These are phyloP conservation scores for Laguncularia racemosa DNA, from an alignment of 345 rosid genomes.

Conservation along the genomic window DNA sequence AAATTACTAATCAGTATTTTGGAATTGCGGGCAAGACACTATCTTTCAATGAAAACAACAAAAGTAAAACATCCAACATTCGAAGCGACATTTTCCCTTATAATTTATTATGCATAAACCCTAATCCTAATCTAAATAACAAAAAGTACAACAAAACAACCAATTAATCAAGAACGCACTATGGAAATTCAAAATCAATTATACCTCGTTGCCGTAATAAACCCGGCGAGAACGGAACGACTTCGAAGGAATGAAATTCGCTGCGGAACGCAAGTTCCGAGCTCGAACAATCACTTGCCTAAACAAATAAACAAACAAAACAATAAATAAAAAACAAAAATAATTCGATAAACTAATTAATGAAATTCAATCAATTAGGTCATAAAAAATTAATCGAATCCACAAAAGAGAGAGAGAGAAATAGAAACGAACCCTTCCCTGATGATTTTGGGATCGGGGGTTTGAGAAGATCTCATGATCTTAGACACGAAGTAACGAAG, in stretches of 20 bases:
- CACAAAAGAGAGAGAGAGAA: background rate
- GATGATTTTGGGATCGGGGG: conserved; percentile 71
- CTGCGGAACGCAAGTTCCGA: conserved; percentile 72
- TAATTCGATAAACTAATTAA: background rate
- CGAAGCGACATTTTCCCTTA: too few relatives aligned
- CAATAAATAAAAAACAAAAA: background rate
- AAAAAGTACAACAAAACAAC: background rate
- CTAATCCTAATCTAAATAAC: too few relatives aligned
- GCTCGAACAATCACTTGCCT: conserved; percentile 90
- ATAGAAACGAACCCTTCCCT: conserved; percentile 65
- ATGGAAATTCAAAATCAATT: background rate
- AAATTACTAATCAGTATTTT: too few relatives aligned
- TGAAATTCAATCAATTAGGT: background rate
- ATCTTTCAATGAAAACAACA: too few relatives aligned
- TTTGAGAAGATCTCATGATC: conserved; percentile 80
- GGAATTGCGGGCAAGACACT: too few relatives aligned
- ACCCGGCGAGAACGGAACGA: conserved; percentile 80
- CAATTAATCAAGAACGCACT: background rate
- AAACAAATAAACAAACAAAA: background rate
- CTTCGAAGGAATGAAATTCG: conserved; percentile 81
- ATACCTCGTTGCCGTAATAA: conserved; percentile 86
- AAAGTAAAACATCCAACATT: too few relatives aligned
- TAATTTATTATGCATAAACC: too few relatives aligned
- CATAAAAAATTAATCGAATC: background rate
- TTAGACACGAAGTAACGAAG: conserved; percentile 84